Conservation (phyloP, 345 rosid genomes). For the Ceriops zippeliana region DNA sequence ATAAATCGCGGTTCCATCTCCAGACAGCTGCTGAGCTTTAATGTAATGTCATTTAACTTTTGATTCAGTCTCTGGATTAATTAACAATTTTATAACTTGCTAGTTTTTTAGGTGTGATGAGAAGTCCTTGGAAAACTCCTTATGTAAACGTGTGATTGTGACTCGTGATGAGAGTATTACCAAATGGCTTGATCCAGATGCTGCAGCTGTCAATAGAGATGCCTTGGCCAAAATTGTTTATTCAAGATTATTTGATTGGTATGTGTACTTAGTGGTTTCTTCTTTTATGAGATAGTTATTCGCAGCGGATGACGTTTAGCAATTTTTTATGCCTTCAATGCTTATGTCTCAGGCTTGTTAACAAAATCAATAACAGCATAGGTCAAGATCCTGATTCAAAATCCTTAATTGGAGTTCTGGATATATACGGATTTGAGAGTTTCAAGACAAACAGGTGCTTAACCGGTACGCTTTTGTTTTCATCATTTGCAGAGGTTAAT, state of each 20-base stretch:
- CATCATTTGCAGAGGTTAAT: conserved; percentile 37
- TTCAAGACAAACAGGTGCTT: conserved; percentile 99
- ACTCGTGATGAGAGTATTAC: conserved; percentile 98
- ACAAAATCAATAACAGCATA: conserved; percentile 79
- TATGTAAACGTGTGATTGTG: conserved; percentile 89
- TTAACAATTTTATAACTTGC: conserved; percentile 17
- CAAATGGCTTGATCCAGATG: conserved; percentile 84
- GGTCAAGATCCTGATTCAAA: conserved; percentile 94
- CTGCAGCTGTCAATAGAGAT: conserved; percentile 82
- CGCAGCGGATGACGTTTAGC: neutral
- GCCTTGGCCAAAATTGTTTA: conserved; percentile 92
- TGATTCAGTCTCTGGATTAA: conserved; percentile 4
- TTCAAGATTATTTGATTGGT: conserved; percentile 96
- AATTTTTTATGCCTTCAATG: neutral
- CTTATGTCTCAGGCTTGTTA: conserved; percentile 66
- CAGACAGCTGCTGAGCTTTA: conserved; percentile 83
- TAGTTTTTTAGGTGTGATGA: conserved; percentile 70
- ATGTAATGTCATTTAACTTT: conserved; percentile 37
- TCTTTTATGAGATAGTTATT: neutral
- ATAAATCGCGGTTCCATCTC: conserved; percentile 77
- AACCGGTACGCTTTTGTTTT: conserved; percentile 46
- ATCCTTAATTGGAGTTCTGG: conserved; percentile 90
- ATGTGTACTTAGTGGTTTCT: conserved; percentile 15
- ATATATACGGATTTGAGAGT: conserved; percentile 99
- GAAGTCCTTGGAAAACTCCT: conserved; percentile 86